These are phyloP conservation scores for Vitrella brassicaformis DNA, from an alignment of 73 alveolate genomes.

Conservation along the genomic window DNA sequence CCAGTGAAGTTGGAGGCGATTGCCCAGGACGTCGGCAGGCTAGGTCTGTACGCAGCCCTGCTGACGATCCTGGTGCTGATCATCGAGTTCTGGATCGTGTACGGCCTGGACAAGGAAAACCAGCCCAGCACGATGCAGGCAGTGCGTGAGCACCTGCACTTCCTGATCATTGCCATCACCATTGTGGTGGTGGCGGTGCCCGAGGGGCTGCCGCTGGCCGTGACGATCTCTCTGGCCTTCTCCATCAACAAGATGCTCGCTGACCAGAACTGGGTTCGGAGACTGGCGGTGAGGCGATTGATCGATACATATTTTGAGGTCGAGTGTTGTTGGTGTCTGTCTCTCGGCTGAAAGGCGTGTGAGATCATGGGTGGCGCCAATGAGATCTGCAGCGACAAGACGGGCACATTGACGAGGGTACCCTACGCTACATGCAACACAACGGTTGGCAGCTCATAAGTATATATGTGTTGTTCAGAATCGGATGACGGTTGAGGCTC, in stretches of 20 bases:
- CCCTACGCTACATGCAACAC: conserved; percentile 47
- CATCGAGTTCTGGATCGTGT: conserved; percentile 41
- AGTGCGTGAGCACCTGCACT: conserved; percentile 45
- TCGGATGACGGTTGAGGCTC: no score
- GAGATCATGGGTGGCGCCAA: conserved; percentile 87
- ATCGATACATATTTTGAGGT: background rate
- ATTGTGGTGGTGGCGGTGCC: conserved; percentile 91
- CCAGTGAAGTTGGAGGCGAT: conserved; percentile 78
- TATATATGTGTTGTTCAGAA: no score
- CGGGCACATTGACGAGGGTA: conserved; percentile 78
- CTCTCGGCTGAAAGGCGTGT: conserved; percentile 44
- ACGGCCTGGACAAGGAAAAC: conserved; percentile 47
- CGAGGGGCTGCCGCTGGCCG: conserved; percentile 96
- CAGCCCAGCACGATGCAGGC: no score
- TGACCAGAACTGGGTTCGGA: conserved; percentile 77
- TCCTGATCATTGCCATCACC: conserved; percentile 69
- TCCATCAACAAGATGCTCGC: conserved; percentile 85
- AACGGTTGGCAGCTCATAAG: background rate
- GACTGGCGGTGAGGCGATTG: conserved; percentile 19
- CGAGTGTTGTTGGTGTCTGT: no score
- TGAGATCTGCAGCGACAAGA: conserved; percentile 70
- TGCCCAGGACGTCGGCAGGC: conserved; percentile 78
- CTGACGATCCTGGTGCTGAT: conserved; percentile 61
- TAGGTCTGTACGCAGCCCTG: conserved; percentile 73
- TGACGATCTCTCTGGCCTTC: conserved; percentile 87